Base-by-base conservation (phyloP, 345 rosid genomes). In the Brassica juncea region DNA sequence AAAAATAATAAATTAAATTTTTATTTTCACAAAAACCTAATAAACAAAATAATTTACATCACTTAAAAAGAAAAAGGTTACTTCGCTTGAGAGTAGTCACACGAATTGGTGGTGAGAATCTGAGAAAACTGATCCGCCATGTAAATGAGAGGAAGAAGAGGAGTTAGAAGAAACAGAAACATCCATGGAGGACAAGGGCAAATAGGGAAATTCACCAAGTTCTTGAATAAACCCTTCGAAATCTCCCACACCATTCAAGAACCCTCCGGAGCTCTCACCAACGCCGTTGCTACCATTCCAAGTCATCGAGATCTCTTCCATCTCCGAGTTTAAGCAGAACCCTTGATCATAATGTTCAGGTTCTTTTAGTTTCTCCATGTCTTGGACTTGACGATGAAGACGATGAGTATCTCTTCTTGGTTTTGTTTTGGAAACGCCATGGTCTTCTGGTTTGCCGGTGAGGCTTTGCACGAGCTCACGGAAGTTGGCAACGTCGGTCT, bases 381-480 rank as follows among this genome's bases (percentile, higher is more conserved):
- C 73, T 67, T 60, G 82, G 5, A 55, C 78, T 7, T 67, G 78
- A 59, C 68, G 77, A 54, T 49, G 70, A 6, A 16, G 81, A 63
- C 54, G 70, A 72, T 55, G 72, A 19, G 11, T 5, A 19, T 75
- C 74, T 72, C 77, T 74, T 77, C 75, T 70, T 25, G 80, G 75
- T 7, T 74, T 77, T 19, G 79, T 62, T 42, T 61, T 81, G 71
- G 73, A 44, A 75, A 27, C 61, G 77, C 67, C 75, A 42, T 66
- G 77, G 47, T 66, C 75, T 8, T 86, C 31, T 42, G 97, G 97
- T 75, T 91, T 93, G 8, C 98, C 98, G 0, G 99, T 95, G 74
- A 95, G 97, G 72, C 90, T 83, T 61, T 93, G 99, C 6, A 95
- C 99, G 34, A 95, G 84, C 77, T 91, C 98, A 55, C 96, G 78